These are phyloP conservation scores for Helichrysum umbraculigerum DNA, from an alignment of 129 eudicot genomes.

Conservation along the genomic window DNA sequence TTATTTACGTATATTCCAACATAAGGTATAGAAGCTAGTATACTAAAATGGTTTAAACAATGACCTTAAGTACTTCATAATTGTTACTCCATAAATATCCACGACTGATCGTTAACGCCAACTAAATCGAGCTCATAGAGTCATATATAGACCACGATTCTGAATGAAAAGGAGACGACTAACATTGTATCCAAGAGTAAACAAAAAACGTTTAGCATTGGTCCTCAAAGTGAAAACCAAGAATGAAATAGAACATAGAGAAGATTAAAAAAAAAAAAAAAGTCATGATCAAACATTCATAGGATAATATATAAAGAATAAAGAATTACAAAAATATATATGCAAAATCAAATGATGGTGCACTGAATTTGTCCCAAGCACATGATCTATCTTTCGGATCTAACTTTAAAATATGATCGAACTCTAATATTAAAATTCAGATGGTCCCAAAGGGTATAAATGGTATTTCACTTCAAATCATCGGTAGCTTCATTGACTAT, in stretches of 20 bases:
- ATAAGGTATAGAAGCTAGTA: no score
- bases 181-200: no score
- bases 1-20: no score
- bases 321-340: not conserved
- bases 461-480: conserved; percentile 7
- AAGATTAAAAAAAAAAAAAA: not conserved
- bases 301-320: conserved; percentile 1
- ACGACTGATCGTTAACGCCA: not conserved
- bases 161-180: not conserved
- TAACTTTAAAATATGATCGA: conserved; percentile 1
- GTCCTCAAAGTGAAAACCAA: not conserved
- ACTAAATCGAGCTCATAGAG: not conserved
- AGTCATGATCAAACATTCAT: conserved; percentile 7
- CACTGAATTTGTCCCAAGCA: conserved; percentile 23
- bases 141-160: not conserved
- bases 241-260: not conserved
- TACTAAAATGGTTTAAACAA: not conserved
- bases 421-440: not conserved
- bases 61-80: not conserved
- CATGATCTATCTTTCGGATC: conserved; percentile 34
- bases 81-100: not conserved
- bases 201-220: no score
- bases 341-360: conserved; percentile 22
- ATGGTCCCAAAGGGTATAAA: conserved; percentile 29
- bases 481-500: conserved; percentile 29